Conservation (phyloP, 2,329 filamentous ascomycete genomes). For the Alternaria sp. region DNA sequence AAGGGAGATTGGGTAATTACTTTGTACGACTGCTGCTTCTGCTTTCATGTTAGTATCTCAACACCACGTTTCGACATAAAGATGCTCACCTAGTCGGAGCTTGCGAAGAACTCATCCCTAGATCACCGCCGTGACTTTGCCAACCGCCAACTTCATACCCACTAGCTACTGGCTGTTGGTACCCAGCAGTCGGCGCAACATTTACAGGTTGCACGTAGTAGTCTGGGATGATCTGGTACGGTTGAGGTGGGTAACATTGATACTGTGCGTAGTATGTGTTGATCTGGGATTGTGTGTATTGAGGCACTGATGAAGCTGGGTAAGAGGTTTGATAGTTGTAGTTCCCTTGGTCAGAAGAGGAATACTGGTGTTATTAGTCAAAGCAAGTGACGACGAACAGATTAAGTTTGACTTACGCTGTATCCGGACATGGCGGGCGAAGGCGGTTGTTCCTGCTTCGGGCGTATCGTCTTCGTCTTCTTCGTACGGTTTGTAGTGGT, state of each 20-base stretch:
- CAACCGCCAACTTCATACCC: constrained; percentile 19
- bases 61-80: not conserved
- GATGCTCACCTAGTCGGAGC: constrained; percentile 15
- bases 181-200: constrained; percentile 9
- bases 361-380: constrained; percentile 21
- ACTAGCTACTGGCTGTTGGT: constrained; percentile 12
- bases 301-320: constrained; percentile 21
- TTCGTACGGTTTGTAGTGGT: constrained; percentile 10
- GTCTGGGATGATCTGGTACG: constrained; percentile 35
- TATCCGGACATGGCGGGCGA: constrained; percentile 36
- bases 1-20: constrained; percentile 3
- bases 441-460: constrained; percentile 23
- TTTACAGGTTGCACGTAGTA: constrained; percentile 24
- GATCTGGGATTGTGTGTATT: constrained; percentile 43
- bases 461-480: constrained; percentile 15
- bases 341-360: constrained; percentile 23
- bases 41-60: not conserved
- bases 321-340: constrained; percentile 26
- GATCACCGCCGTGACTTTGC: constrained; percentile 12
- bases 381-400: not conserved
- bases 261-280: constrained; percentile 39
- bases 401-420: constrained; percentile 16
- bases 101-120: constrained; percentile 2
- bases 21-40: constrained; percentile 28
- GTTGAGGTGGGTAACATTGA: constrained; percentile 36